Percentiles rank a stretch among this genome's conserved stretches.
Evolutionary conservation across 306 rosid genomes (phyloP).

Genomic region (Cucurbita moschata): DNA sequence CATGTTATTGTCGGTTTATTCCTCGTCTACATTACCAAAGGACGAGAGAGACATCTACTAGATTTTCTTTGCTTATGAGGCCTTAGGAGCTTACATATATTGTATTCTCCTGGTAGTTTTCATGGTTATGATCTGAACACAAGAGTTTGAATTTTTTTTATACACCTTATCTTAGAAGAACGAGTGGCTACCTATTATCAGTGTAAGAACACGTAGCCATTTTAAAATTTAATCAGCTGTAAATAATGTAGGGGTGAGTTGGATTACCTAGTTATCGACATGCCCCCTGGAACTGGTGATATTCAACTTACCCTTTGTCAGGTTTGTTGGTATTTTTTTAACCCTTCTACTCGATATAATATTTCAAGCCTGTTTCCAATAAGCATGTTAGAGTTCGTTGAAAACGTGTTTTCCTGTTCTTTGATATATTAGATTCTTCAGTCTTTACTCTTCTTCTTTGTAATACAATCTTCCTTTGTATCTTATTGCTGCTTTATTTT

Average conservation of each 20-base stretch:
- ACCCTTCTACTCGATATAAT: neutral
- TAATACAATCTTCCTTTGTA: neutral
- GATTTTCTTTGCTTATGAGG: neutral
- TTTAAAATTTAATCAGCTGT: slow-evolving; percentile 13
- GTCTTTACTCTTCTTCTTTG: neutral
- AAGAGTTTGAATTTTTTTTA: neutral
- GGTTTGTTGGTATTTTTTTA: slow-evolving; percentile 27
- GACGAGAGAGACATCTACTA: neutral
- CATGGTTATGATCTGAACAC: neutral
- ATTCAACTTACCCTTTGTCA: slow-evolving; percentile 96
- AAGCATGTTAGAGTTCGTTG: neutral
- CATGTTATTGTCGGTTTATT: neutral
- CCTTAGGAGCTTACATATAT: neutral
- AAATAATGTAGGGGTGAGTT: slow-evolving; percentile 70
- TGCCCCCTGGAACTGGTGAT: slow-evolving; percentile 99
- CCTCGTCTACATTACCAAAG: neutral
- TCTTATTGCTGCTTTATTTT: neutral
- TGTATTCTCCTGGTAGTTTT: neutral
- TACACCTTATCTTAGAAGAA: neutral
- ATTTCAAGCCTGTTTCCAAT: neutral
- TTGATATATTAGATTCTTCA: neutral
- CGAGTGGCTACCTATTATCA: neutral
- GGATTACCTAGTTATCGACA: slow-evolving; percentile 88
- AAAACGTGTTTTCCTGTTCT: neutral
- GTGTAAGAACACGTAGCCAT: neutral